Percentiles rank a stretch among this genome's conserved stretches.
These are phyloP conservation scores for Paramyrothecium sp. DNA, from an alignment of 2,329 filamentous ascomycete species.

Conservation along the genomic window DNA sequence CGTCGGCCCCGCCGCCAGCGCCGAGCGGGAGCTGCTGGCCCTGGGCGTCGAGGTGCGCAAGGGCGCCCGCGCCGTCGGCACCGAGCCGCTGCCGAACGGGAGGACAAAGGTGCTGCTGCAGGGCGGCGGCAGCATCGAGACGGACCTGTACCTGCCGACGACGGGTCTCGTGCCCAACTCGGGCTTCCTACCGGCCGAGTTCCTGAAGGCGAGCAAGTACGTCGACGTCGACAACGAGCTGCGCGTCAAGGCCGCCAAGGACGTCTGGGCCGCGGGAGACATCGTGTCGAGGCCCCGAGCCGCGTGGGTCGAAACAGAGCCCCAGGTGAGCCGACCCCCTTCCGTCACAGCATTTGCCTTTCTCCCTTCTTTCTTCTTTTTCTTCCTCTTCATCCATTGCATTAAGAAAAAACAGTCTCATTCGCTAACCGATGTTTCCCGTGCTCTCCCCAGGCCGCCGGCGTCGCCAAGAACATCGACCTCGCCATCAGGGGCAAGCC, in stretches of 20 bases:
- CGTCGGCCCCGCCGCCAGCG: slow-evolving; percentile 40
- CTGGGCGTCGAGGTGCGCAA: slow-evolving; percentile 49
- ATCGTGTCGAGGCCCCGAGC: slow-evolving; percentile 50
- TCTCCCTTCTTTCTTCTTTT: neutral
- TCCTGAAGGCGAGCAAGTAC: slow-evolving; percentile 43
- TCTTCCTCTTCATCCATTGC: neutral
- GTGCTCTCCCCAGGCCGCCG: slow-evolving; percentile 35
- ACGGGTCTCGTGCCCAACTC: slow-evolving; percentile 55
- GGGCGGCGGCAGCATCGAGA: slow-evolving; percentile 44
- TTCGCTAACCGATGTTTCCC: neutral
- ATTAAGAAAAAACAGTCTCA: too few relatives aligned
- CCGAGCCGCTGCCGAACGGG: slow-evolving; percentile 34
- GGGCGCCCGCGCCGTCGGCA: slow-evolving; percentile 36
- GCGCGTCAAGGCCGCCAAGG: slow-evolving; percentile 40
- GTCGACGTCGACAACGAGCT: slow-evolving; percentile 50
- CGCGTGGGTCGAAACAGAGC: slow-evolving; percentile 60
- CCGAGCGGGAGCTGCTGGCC: slow-evolving; percentile 47
- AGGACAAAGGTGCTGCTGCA: slow-evolving; percentile 48
- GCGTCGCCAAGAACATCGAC: slow-evolving; percentile 54
- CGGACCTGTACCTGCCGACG: slow-evolving; percentile 57
- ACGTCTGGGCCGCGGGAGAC: slow-evolving; percentile 55
- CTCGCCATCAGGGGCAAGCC: slow-evolving; percentile 42
- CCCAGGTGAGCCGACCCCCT: slow-evolving; percentile 37
- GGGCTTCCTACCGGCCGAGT: slow-evolving; percentile 44
- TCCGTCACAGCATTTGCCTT: neutral